Percentiles rank a stretch among this genome's conserved stretches.
These are phyloP conservation scores for Corylus americana DNA, from an alignment of 306 rosid genomes.

Conservation along the genomic window DNA sequence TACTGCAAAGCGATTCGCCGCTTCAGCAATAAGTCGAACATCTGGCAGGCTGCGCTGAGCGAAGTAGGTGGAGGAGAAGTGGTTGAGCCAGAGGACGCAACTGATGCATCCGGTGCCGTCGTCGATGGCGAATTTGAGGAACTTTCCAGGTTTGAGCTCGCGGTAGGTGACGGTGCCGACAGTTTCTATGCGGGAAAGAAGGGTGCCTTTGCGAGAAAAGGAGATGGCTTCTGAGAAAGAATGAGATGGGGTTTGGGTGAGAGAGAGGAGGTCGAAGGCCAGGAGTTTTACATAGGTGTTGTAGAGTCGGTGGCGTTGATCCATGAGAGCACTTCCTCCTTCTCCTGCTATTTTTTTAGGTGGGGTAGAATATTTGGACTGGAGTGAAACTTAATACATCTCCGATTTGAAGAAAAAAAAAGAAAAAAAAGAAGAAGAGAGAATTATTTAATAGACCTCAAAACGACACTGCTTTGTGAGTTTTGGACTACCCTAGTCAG, in stretches of 20 bases:
- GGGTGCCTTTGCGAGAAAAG: constrained; percentile 52
- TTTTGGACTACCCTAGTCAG: too few relatives aligned
- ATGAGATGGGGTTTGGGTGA: constrained; percentile 37
- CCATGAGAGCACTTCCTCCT: background rate
- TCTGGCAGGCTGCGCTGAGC: constrained; percentile 50
- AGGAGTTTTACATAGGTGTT: constrained; percentile 69
- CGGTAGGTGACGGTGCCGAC: constrained; percentile 61
- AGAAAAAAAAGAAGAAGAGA: too few relatives aligned
- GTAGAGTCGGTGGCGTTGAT: constrained; percentile 23
- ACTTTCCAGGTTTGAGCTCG: constrained; percentile 48
- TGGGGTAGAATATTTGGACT: too few relatives aligned
- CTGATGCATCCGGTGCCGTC: constrained; percentile 70
- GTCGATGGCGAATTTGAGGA: constrained; percentile 61
- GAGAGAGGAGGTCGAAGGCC: constrained; percentile 67
- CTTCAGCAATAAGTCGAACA: constrained; percentile 41
- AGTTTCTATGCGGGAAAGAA: constrained; percentile 51
- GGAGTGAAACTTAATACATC: too few relatives aligned
- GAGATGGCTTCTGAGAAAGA: constrained; percentile 15
- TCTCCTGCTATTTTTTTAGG: too few relatives aligned
- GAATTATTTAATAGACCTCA: too few relatives aligned
- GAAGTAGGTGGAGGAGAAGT: constrained; percentile 47
- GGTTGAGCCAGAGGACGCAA: constrained; percentile 89
- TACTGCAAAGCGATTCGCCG: constrained; percentile 37
- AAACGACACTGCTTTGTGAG: too few relatives aligned
- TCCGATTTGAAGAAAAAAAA: too few relatives aligned